Base-by-base conservation (phyloP, 2,329 filamentous ascomycete genomes). In the Paracorniculantispora psalliotae region DNA sequence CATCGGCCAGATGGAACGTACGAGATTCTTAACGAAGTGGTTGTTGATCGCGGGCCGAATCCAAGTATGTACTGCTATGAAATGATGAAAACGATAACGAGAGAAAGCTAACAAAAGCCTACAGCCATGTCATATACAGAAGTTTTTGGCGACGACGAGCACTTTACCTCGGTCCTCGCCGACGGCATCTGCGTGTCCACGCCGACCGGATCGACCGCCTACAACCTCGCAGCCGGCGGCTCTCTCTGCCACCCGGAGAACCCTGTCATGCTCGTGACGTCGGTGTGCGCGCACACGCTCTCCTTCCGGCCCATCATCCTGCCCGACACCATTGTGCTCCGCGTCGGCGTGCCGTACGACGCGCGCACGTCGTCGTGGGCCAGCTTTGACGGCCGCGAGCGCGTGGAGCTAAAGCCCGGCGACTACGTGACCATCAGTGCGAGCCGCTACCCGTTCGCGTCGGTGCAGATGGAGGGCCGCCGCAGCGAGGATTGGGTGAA, bases 231-330 rank as follows among this genome's bases (percentile, higher is more conserved):
- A 0, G 92, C 93, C 0, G 94, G 94, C n/a, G 93, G 93, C 21
- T 96, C 91, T 3, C 82, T 97, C 25, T 97, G 92, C 68, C 93
- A 97, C 70, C 93, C 93, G 0, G 94, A 97, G 67, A 97, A 97
- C 71, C 94, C 93, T 0, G 92, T 97, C 50, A 96, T 97, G 74
- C 85, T 97, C 2, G 85, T 97, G 6, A 96, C 92, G 0, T 89
- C 93, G 52, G 96, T 97, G 59, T 97, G 92, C 71, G 91, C 94
- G 1, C 93, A 97, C 73, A 97, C 93, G 0, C 81, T 97, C 3
- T 96, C 91, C 2, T 97, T 97, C 80, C 83, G 94, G 12, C 93
- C 93, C n/a, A 94, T 97, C 67, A 94, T 97, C 67, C 80, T 97
- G 2, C 94, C 94, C 0, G 94, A 99, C 74, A 97, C 93, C 0